phyloP scores from a whole-genome alignment of 768 basidiomycete genomes.

The Boletus reticuloceps region DNA sequence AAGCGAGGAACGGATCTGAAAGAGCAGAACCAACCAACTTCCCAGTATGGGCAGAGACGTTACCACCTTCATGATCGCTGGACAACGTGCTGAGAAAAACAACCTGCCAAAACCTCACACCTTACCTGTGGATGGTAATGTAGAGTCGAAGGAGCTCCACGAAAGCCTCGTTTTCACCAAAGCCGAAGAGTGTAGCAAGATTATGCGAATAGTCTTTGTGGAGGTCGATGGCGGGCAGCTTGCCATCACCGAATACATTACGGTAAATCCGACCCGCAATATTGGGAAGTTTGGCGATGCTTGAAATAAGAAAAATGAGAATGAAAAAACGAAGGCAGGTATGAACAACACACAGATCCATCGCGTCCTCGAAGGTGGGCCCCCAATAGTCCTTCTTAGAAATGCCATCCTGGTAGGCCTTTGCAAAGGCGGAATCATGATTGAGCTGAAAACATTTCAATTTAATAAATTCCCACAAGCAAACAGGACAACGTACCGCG shows the following conservation, averaged over 20 bases:
- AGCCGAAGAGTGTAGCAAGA: conserved; percentile 86
- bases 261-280: conserved; percentile 93
- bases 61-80: conserved; percentile 97
- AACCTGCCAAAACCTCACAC: neutral
- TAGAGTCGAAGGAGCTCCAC: conserved; percentile 95
- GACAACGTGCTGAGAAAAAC: neutral
- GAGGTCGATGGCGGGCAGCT: conserved; percentile 80
- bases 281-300: conserved; percentile 95
- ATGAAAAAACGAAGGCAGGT: neutral
- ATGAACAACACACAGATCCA: conserved; percentile 63
- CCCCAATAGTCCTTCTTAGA: conserved; percentile 98
- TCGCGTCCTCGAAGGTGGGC: conserved; percentile 85
- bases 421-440: conserved; percentile 95
- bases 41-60: conserved; percentile 94
- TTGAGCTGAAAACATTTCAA: conserved; percentile 53
- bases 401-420: conserved; percentile 89
- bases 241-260: conserved; percentile 85
- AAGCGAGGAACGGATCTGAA: conserved; percentile 96
- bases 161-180: conserved; percentile 81
- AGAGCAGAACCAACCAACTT: conserved; percentile 94
- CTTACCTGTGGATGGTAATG: conserved; percentile 90
- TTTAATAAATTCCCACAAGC: neutral
- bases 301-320: conserved; percentile 26
- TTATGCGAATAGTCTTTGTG: conserved; percentile 89
- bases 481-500: conserved; percentile 51